Conservation (phyloP, 2,329 filamentous ascomycete species). For the Cordyceps tenuipes region DNA sequence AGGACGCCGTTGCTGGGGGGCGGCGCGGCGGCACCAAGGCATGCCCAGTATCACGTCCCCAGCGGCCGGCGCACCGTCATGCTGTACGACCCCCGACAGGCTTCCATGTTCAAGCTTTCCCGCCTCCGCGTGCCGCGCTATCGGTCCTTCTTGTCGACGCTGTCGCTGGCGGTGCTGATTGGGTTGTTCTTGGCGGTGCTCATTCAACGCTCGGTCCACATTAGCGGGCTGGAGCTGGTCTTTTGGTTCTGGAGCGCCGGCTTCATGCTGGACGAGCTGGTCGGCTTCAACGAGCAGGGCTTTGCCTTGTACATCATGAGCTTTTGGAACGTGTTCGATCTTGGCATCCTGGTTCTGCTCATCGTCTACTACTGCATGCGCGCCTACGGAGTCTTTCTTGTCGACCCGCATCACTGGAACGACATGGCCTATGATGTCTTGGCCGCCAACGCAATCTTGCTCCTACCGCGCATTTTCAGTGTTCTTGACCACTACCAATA, state of each 20-base stretch:
- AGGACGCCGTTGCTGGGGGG: conserved; percentile 43
- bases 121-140: conserved; percentile 86
- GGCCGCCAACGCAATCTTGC: conserved; percentile 78
- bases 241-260: conserved; percentile 99
- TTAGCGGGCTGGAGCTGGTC: conserved; percentile 75
- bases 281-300: conserved; percentile 93
- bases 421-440: conserved; percentile 90
- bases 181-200: conserved; percentile 80
- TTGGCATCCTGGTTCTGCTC: conserved; percentile 79
- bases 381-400: conserved; percentile 76
- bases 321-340: conserved; percentile 93
- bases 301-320: conserved; percentile 96
- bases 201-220: conserved; percentile 63
- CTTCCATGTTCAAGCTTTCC: conserved; percentile 85
- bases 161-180: conserved; percentile 78
- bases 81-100: conserved; percentile 82
- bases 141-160: conserved; percentile 78
- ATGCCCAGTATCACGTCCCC: conserved; percentile 26
- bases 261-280: conserved; percentile 93
- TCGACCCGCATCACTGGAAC: conserved; percentile 66
- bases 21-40: conserved; percentile 23
- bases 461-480: conserved; percentile 86
- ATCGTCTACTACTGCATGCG: conserved; percentile 86
- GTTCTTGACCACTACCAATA: conserved; percentile 92
- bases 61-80: conserved; percentile 65